Evolutionary conservation across 805 yeast species (phyloP), one percentile per base, ranked within the genome.

Genomic region (Kazachstania taianensis): DNA sequence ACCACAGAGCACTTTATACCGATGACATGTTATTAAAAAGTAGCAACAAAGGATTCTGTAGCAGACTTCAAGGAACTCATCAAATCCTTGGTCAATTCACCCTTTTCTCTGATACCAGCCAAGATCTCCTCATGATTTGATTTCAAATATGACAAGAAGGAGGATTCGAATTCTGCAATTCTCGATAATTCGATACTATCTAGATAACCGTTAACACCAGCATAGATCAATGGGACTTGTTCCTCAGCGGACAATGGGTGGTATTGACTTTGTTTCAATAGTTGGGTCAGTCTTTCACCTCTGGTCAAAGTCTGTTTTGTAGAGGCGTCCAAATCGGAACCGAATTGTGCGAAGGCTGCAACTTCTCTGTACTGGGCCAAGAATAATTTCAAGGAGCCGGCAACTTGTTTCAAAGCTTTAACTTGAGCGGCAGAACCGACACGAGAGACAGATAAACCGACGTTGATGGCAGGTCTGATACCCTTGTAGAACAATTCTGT

Each of bases 291-390:
- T 78, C 99, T 89, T 81, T 92, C 98, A 86, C 99, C 99, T 82
- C 99, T 87, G 61, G 75, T 73, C 68, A 92, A 80, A 62, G 98
- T 92, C 75, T 86, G 96, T 77, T 89, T 92, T 70, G 99, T 92
- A 44, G 96, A 86, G 57, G 99, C 97, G 72, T 92, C 99, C 69
- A 92, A 79, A 73, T 92, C 99, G 56, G 99, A 92, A 81, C 99
- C 99, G 78, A 92, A 92, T 78, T 92, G 99, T 61, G 99, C 98
- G 70, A 92, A 92, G 61, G 99, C 98, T 66, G 98, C 98, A 60
- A 92, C 98, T 81, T 92, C 99, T 85, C 99, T 87, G 83, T 92
- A 92, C 78, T 92, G 99, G 61, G 99, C 99, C 78, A 92, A 83
- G 96, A 86, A 92, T 70, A 92, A 84, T 73, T 92, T 92, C 73